Evolutionary conservation across 441 rosid species (phyloP).

Genomic region (Adansonia rubrostipa): DNA sequence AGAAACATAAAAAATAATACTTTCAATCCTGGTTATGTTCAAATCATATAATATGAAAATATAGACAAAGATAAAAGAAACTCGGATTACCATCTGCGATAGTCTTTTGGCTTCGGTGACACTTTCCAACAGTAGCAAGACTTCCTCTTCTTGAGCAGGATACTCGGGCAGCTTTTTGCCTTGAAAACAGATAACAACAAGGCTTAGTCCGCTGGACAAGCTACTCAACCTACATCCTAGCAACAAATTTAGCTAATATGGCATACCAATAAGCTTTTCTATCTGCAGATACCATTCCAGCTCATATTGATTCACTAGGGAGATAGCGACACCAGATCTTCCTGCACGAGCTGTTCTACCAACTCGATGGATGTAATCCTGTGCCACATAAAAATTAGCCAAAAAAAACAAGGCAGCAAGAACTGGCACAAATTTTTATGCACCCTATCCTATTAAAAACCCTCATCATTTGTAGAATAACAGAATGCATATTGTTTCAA

Average conservation of each 20-base stretch:
- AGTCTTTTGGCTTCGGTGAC: constrained; percentile 80
- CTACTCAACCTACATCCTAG: background rate
- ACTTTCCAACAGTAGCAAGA: constrained; percentile 68
- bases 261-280: constrained; percentile 83
- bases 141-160: constrained; percentile 83
- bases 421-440: background rate
- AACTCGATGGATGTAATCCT: constrained; percentile 98
- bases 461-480: constrained; percentile 5
- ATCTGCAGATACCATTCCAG: constrained; percentile 93
- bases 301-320: constrained; percentile 91
- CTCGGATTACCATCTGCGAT: constrained; percentile 55
- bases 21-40: background rate
- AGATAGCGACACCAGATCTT: constrained; percentile 89
- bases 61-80: background rate
- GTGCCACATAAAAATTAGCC: constrained; percentile 27
- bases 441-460: background rate
- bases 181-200: constrained; percentile 34
- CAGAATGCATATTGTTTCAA: background rate
- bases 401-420: background rate
- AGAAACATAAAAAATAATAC: background rate
- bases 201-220: constrained; percentile 14
- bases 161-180: constrained; percentile 73
- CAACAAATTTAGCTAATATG: background rate
- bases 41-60: background rate
- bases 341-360: constrained; percentile 99